These are phyloP conservation scores for Metschnikowia kofuensis DNA, from an alignment of 805 yeast genomes.

Conservation along the genomic window DNA sequence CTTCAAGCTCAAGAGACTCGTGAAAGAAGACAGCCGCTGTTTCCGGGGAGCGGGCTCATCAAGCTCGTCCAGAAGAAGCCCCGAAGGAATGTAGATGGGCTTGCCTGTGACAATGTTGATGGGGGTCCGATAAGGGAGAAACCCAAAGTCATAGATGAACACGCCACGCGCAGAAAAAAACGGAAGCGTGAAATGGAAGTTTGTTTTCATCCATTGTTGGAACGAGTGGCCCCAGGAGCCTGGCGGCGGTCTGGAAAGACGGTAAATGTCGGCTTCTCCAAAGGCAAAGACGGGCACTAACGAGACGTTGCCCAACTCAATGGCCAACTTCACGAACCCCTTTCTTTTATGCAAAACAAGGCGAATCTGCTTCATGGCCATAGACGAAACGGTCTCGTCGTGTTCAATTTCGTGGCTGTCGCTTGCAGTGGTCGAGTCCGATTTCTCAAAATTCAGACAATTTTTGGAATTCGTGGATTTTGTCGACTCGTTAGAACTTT, in stretches of 20 bases:
- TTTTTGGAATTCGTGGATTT: too few relatives aligned
- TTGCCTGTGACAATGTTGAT: slow-evolving; percentile 73
- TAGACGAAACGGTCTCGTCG: slow-evolving; percentile 5
- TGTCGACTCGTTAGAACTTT: too few relatives aligned
- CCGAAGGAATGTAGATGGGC: slow-evolving; percentile 58
- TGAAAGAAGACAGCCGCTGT: slow-evolving; percentile 22
- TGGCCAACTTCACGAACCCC: slow-evolving; percentile 86
- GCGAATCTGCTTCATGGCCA: slow-evolving; percentile 42
- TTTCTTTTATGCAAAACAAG: slow-evolving; percentile 73
- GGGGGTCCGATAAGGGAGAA: slow-evolving; percentile 80
- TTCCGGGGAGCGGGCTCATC: slow-evolving; percentile 24
- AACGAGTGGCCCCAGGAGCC: slow-evolving; percentile 48
- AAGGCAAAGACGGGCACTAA: slow-evolving; percentile 88
- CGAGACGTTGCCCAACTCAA: slow-evolving; percentile 71
- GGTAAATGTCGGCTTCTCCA: slow-evolving; percentile 74
- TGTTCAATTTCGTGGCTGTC: neutral
- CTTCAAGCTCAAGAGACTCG: slow-evolving; percentile 28
- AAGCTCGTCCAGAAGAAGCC: slow-evolving; percentile 30
- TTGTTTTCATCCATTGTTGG: slow-evolving; percentile 70
- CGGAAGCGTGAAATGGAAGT: slow-evolving; percentile 83
- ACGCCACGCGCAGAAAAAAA: slow-evolving; percentile 89
- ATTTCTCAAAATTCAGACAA: neutral
- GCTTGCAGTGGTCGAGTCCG: too few relatives aligned
- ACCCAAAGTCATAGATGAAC: slow-evolving; percentile 88
- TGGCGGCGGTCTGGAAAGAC: slow-evolving; percentile 38